These are phyloP conservation scores for Scleromitrula shiraiana DNA, from an alignment of 2,329 filamentous ascomycete species.

Conservation along the genomic window DNA sequence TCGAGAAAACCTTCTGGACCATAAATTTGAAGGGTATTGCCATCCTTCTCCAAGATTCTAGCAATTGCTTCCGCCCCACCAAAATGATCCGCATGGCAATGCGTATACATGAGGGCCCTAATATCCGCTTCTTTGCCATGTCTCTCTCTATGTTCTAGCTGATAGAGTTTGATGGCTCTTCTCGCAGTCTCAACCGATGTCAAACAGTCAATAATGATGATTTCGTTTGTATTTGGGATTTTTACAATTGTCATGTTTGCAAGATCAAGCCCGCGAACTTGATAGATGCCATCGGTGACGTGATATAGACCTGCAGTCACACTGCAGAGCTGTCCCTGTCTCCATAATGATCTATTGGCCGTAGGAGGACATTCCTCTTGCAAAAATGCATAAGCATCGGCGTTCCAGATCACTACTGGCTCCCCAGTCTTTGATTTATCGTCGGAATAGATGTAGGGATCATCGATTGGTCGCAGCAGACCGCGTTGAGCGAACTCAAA, in stretches of 20 bases:
- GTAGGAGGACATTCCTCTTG: slow-evolving; percentile 22
- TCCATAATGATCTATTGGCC: slow-evolving; percentile 31
- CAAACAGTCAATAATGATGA: slow-evolving; percentile 35
- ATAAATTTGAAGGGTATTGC: slow-evolving; percentile 1
- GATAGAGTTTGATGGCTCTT: slow-evolving; percentile 31
- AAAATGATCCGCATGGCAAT: slow-evolving; percentile 35
- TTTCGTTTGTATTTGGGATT: slow-evolving; percentile 24
- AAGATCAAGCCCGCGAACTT: slow-evolving; percentile 35
- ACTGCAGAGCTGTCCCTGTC: slow-evolving; percentile 29
- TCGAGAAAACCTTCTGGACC: slow-evolving; percentile 35
- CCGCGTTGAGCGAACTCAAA: no score
- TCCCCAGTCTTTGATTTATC: no score
- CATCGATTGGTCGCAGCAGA: no score
- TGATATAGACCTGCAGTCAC: slow-evolving; percentile 31
- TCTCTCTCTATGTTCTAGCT: slow-evolving; percentile 1
- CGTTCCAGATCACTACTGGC: slow-evolving; percentile 30
- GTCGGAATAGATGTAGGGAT: no score
- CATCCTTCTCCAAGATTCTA: slow-evolving; percentile 10
- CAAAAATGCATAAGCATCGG: slow-evolving; percentile 30
- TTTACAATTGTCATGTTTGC: slow-evolving; percentile 36
- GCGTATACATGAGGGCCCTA: slow-evolving; percentile 34
- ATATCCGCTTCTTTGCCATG: slow-evolving; percentile 24
- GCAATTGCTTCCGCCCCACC: slow-evolving; percentile 27
- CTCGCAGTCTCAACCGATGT: slow-evolving; percentile 31
- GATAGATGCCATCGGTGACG: slow-evolving; percentile 32